Evolutionary conservation across 73 alveolate genomes (phyloP).

Genomic region (Blepharisma stoltei): DNA sequence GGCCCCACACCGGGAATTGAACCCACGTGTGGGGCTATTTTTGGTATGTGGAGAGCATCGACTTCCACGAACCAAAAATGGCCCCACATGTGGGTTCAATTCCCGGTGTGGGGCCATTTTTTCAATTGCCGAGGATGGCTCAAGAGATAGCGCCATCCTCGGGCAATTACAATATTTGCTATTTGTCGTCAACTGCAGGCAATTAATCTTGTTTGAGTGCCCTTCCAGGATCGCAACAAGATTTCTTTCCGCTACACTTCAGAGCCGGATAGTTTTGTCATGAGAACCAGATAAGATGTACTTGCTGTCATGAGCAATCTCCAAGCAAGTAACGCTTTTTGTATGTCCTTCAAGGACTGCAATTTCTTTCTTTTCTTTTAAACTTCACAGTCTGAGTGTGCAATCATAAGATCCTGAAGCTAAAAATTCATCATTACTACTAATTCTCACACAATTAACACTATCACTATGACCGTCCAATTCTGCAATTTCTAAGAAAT

Average conservation of each 20-base stretch:
- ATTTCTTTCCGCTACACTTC: not conserved
- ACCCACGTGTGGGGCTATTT: too few relatives aligned
- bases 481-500: not conserved
- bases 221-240: too few relatives aligned
- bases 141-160: too few relatives aligned
- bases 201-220: too few relatives aligned
- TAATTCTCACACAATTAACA: not conserved
- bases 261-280: not conserved
- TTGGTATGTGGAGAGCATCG: too few relatives aligned
- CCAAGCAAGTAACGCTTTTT: not conserved
- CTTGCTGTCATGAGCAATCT: not conserved
- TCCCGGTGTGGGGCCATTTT: too few relatives aligned
- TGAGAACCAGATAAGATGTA: not conserved
- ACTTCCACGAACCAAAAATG: too few relatives aligned
- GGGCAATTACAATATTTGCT: too few relatives aligned
- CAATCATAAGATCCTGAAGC: conserved; percentile 15
- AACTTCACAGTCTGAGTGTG: not conserved
- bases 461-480: not conserved
- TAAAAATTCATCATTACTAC: not conserved
- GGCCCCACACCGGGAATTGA: too few relatives aligned
- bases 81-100: too few relatives aligned
- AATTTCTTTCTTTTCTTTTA: conserved; percentile 17
- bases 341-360: not conserved
- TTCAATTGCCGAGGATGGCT: too few relatives aligned
- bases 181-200: too few relatives aligned